Percentiles rank a stretch among this genome's conserved stretches.
These are phyloP conservation scores for Talaromyces albobiverticillius DNA, from an alignment of 2,329 filamentous ascomycete genomes.

Conservation along the genomic window DNA sequence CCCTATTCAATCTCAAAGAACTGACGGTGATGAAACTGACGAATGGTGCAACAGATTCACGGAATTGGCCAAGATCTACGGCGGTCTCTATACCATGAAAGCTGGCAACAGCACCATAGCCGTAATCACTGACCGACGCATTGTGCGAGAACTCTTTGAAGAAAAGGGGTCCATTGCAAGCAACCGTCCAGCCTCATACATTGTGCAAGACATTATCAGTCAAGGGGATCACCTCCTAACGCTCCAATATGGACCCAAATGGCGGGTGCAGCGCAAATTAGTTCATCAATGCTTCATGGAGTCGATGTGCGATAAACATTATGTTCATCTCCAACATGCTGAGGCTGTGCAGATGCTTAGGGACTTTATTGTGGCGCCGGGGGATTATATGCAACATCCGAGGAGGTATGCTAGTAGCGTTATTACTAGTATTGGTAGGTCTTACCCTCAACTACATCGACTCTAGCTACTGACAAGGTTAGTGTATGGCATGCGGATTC, in stretches of 20 bases:
- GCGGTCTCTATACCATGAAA: constrained; percentile 44
- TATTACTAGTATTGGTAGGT: constrained; percentile 30
- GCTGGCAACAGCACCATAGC: constrained; percentile 41
- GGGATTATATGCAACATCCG: constrained; percentile 47
- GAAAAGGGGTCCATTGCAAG: constrained; percentile 46
- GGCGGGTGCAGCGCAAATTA: constrained; percentile 46
- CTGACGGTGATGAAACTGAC: neutral
- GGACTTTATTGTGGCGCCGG: constrained; percentile 42
- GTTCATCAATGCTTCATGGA: constrained; percentile 49
- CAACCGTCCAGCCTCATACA: constrained; percentile 36
- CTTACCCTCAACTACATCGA: neutral
- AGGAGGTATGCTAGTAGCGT: constrained; percentile 51
- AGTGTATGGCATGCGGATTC: constrained; percentile 37
- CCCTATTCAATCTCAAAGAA: neutral
- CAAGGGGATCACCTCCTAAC: constrained; percentile 48
- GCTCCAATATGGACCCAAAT: constrained; percentile 46
- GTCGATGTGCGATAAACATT: constrained; percentile 42
- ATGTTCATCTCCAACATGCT: constrained; percentile 45
- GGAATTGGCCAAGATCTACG: constrained; percentile 45
- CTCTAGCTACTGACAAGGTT: neutral
- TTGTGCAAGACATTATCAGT: constrained; percentile 44
- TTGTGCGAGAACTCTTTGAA: constrained; percentile 46
- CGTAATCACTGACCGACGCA: constrained; percentile 40
- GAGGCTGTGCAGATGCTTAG: constrained; percentile 49
- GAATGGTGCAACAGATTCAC: constrained; percentile 37